These are phyloP conservation scores for Cinchona pubescens DNA, from an alignment of 257 asterid genomes.

Conservation along the genomic window DNA sequence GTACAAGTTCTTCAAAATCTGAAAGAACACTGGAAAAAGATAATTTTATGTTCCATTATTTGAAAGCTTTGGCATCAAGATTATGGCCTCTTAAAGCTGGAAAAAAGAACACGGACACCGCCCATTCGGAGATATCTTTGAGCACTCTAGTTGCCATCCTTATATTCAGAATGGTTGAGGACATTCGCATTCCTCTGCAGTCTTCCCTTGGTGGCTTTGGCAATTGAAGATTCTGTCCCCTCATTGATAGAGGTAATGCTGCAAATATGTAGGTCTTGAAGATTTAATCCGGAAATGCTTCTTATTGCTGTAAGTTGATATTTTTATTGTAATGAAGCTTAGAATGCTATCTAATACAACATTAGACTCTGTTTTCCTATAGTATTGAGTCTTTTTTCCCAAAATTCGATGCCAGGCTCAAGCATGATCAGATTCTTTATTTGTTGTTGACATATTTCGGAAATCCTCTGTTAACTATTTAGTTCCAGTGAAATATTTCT, in stretches of 20 bases:
- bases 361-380: neutral
- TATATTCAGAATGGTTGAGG: neutral
- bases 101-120: neutral
- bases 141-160: neutral
- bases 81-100: neutral
- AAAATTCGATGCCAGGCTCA: neutral
- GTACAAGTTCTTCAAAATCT: conserved; percentile 81
- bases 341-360: no score
- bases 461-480: no score
- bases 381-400: neutral
- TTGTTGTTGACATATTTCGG: no score
- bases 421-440: neutral
- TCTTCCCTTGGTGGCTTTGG: neutral
- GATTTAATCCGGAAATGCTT: neutral
- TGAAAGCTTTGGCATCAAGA: neutral
- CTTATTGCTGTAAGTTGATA: no score
- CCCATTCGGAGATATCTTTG: neutral
- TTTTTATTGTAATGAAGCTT: neutral
- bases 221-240: neutral
- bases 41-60: neutral
- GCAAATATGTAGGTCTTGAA: neutral
- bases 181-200: neutral
- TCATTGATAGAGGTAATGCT: neutral
- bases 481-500: no score
- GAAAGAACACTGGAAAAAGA: conserved; percentile 15